phyloP scores from a whole-genome alignment of 2,329 filamentous ascomycete genomes.

The Epichloe festucae region DNA sequence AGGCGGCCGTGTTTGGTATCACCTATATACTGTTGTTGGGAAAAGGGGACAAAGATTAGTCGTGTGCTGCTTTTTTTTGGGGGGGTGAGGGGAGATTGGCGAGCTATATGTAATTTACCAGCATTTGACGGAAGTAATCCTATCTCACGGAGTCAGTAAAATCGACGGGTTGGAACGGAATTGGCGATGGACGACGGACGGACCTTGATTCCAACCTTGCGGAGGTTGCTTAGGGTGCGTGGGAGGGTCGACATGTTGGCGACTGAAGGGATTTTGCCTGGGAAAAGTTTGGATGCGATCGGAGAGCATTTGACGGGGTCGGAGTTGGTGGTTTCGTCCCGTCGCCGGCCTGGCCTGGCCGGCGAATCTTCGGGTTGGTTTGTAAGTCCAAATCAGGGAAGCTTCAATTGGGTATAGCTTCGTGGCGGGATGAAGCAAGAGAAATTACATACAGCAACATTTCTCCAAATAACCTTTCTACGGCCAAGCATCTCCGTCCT shows the following conservation, averaged over 20 bases:
- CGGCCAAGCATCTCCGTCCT: background rate
- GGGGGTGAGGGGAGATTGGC: background rate
- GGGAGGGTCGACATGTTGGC: slow-evolving; percentile 76
- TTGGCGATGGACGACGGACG: slow-evolving; percentile 30
- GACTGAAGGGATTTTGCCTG: slow-evolving; percentile 10
- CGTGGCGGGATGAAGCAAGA: too few relatives aligned
- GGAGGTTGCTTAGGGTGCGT: slow-evolving; percentile 76
- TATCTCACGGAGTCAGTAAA: slow-evolving; percentile 23
- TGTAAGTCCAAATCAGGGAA: background rate
- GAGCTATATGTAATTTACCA: slow-evolving; percentile 46
- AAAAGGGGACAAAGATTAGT: background rate
- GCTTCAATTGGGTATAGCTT: background rate
- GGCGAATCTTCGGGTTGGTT: slow-evolving; percentile 19
- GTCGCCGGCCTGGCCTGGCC: slow-evolving; percentile 1
- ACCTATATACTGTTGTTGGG: slow-evolving; percentile 52
- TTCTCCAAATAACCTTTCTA: background rate
- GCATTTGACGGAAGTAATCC: slow-evolving; percentile 87
- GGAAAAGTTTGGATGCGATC: slow-evolving; percentile 7
- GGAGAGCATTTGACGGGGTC: slow-evolving; percentile 4
- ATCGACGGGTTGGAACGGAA: background rate
- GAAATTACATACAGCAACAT: background rate
- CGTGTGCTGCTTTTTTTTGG: background rate
- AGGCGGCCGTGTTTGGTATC: slow-evolving; percentile 91
- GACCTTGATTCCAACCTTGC: slow-evolving; percentile 81
- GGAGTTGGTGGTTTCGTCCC: slow-evolving; percentile 4